These are phyloP conservation scores for Fusarium heterosporum DNA, from an alignment of 2,329 filamentous ascomycete species.

Conservation along the genomic window DNA sequence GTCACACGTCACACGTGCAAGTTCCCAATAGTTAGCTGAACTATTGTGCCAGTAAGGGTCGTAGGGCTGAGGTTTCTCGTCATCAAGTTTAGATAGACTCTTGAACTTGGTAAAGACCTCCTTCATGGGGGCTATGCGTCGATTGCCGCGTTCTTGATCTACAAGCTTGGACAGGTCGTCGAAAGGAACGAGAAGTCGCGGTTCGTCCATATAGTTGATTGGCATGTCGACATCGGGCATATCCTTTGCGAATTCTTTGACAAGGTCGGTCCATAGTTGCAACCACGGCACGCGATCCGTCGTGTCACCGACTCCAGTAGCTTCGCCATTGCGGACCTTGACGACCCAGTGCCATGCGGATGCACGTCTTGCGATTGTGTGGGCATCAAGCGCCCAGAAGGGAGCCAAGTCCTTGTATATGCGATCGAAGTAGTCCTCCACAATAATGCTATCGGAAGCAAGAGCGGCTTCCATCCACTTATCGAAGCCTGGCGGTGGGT, in stretches of 20 bases:
- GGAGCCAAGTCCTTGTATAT: conserved; percentile 72
- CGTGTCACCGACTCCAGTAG: conserved; percentile 54
- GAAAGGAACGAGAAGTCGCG: conserved; percentile 70
- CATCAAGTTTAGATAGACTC: conserved; percentile 54
- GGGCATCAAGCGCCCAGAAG: conserved; percentile 67
- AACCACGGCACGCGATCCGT: conserved; percentile 58
- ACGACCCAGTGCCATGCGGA: conserved; percentile 60
- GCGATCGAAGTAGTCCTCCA: conserved; percentile 74
- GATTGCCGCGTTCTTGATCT: conserved; percentile 58
- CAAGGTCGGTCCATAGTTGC: conserved; percentile 61
- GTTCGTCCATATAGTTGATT: conserved; percentile 73
- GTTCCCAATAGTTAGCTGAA: conserved; percentile 68
- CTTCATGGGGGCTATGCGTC: conserved; percentile 57
- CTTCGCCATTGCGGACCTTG: conserved; percentile 60
- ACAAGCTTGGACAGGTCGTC: conserved; percentile 66
- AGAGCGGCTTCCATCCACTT: conserved; percentile 68
- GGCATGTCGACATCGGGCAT: conserved; percentile 75
- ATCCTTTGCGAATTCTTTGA: conserved; percentile 63
- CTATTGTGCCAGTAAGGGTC: conserved; percentile 61
- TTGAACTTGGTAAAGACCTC: conserved; percentile 59
- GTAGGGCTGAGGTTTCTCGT: conserved; percentile 50
- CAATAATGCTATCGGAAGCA: conserved; percentile 64
- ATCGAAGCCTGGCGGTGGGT: conserved; percentile 73
- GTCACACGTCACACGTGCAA: conserved; percentile 67
- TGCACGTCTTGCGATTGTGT: conserved; percentile 54